A percentile compares a stretch with the other conserved stretches of the same genome.
phyloP scores from a whole-genome alignment of 2,329 filamentous ascomycete species.

The Hymenoscyphus occultus region DNA sequence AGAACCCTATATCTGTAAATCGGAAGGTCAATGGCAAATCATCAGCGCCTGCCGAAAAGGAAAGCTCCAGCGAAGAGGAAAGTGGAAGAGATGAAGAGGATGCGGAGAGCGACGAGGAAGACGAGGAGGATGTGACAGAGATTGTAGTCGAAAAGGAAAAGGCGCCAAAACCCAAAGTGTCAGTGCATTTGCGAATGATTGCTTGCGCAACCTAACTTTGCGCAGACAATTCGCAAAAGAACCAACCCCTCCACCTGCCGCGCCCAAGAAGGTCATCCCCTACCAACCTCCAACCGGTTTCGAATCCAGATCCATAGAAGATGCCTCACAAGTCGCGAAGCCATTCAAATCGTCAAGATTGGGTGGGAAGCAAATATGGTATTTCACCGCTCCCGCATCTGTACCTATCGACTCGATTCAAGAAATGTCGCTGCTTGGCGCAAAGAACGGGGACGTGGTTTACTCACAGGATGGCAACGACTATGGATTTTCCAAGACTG shows the following conservation, averaged over 20 bases:
- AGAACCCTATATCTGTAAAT: slow-evolving; percentile 14
- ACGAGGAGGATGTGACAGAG: slow-evolving; percentile 33
- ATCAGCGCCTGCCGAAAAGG: slow-evolving; percentile 20
- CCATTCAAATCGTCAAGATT: slow-evolving; percentile 58
- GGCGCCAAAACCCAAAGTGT: slow-evolving; percentile 8
- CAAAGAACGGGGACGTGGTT: slow-evolving; percentile 50
- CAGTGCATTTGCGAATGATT: neutral
- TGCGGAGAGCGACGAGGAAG: slow-evolving; percentile 38
- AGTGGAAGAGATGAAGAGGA: slow-evolving; percentile 32
- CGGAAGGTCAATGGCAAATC: slow-evolving; percentile 29
- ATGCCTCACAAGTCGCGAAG: slow-evolving; percentile 35
- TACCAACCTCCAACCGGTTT: slow-evolving; percentile 34
- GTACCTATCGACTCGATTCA: slow-evolving; percentile 66
- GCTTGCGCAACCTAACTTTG: neutral
- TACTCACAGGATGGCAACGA: slow-evolving; percentile 62
- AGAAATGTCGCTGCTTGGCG: slow-evolving; percentile 59
- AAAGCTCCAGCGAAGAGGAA: slow-evolving; percentile 31
- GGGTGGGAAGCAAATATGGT: slow-evolving; percentile 74
- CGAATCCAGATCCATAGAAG: slow-evolving; percentile 17
- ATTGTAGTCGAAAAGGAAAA: slow-evolving; percentile 20
- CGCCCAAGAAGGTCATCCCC: neutral
- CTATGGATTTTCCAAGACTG: slow-evolving; percentile 58
- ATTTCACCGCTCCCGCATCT: slow-evolving; percentile 70
- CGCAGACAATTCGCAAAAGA: slow-evolving; percentile 19
- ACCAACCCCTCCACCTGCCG: slow-evolving; percentile 18